Base-by-base conservation (phyloP, 2,329 filamentous ascomycete genomes). In the Colletotrichum tofieldiae region DNA sequence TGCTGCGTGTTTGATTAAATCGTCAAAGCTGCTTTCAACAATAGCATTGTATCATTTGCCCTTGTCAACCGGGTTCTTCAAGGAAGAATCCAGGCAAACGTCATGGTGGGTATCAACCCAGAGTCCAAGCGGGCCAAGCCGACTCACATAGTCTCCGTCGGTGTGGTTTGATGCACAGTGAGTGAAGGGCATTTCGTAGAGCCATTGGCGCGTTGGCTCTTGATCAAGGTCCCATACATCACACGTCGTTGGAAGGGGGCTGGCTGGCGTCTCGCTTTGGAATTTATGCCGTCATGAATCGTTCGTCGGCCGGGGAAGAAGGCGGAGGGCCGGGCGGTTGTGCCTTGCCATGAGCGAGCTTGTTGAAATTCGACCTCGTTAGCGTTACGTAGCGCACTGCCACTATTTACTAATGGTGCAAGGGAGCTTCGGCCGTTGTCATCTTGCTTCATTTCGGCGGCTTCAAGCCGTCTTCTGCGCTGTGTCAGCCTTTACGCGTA, bases 331-430 rank as follows among this genome's bases (percentile, higher is more conserved):
- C 29, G 55, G 32, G 11, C 29, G 20, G 41, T 51, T 37, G 16
- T 51, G 65, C 9, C 41, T 23, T 63, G 26, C 52, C 20, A 23
- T 43, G 20, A 23, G 59, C 43, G 49, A 23, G 23, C 51, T 65
- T 26, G 26, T 68, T 37, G 49, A 58, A 43, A 62, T 58, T 52
- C 65, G 49, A 51, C 41, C 14, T 59, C 35, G 26, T 47, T 58
- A 54, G 68, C 37, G 68, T 39, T 49, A 26, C 45, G 59, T 64
- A 64, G 65, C 65, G 58, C 41, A 14, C 41, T 69, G 69, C 29
- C 39, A 59, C 65, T 63, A 54, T 64, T 64, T 59, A 29, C n/a
- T 41, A 29, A 29, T 49, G n/a, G 58, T 29, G 54, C 12, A 26
- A 32, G 29, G 26, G 18, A 39, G 26, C n/a, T 59, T 52, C 32